A percentile compares a stretch with the other conserved stretches of the same genome.
Evolutionary conservation across 2,329 filamentous ascomycete genomes (phyloP).

Genomic region (Fusarium annulatum): DNA sequence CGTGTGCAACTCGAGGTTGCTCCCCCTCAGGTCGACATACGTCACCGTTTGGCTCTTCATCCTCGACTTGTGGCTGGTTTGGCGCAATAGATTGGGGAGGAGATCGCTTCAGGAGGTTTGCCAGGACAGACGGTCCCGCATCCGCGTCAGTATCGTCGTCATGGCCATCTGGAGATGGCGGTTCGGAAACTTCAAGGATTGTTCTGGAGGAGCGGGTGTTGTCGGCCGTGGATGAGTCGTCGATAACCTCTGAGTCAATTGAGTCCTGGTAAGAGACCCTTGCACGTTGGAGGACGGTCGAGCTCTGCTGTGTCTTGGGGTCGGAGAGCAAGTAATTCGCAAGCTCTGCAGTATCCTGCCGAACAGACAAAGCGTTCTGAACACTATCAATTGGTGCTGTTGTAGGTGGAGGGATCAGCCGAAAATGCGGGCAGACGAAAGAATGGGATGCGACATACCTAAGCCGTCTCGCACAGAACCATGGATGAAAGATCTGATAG

Average conservation of each 20-base stretch:
- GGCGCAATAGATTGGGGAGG: slow-evolving; percentile 54
- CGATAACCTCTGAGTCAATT: slow-evolving; percentile 38
- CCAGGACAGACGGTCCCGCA: slow-evolving; percentile 56
- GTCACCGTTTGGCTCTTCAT: slow-evolving; percentile 16
- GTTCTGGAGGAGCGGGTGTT: slow-evolving; percentile 55
- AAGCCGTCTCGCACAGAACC: slow-evolving; percentile 69
- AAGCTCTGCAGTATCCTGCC: slow-evolving; percentile 88
- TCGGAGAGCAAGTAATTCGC: slow-evolving; percentile 84
- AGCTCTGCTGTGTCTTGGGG: slow-evolving; percentile 57
- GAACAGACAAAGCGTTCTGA: slow-evolving; percentile 81
- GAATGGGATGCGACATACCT: slow-evolving; percentile 55
- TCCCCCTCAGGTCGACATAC: slow-evolving; percentile 19
- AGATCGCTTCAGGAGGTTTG: slow-evolving; percentile 62
- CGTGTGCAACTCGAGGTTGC: slow-evolving; percentile 13
- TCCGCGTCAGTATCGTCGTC: slow-evolving; percentile 30
- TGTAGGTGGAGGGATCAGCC: neutral
- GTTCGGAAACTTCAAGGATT: slow-evolving; percentile 71
- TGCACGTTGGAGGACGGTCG: slow-evolving; percentile 58
- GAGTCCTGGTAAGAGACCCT: slow-evolving; percentile 47
- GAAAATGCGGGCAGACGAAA: neutral
- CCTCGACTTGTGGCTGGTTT: slow-evolving; percentile 22
- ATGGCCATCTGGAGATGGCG: slow-evolving; percentile 44
- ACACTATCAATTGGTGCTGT: slow-evolving; percentile 72
- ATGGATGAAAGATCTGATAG: slow-evolving; percentile 78
- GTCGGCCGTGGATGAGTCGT: slow-evolving; percentile 39